A percentile compares a stretch with the other conserved stretches of the same genome.
Evolutionary conservation across 331 rosid species (phyloP).

Genomic region (Quercus lobata): DNA sequence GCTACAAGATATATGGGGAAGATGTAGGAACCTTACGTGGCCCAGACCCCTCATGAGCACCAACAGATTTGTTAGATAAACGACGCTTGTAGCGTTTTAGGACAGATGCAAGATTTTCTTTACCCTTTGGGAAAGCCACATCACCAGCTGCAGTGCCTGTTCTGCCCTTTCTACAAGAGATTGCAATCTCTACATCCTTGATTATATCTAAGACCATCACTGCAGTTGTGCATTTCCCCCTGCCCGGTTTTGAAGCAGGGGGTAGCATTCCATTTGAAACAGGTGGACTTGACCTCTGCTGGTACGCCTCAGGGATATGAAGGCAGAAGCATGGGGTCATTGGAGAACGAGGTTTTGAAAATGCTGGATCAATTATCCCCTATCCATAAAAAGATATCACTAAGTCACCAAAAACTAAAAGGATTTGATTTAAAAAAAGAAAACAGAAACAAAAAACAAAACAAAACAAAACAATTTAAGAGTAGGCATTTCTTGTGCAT

Average conservation of each 20-base stretch:
- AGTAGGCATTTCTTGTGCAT: not conserved
- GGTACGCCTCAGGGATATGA: slow-evolving; percentile 50
- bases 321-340: slow-evolving; percentile 87
- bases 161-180: slow-evolving; percentile 79
- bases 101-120: slow-evolving; percentile 80
- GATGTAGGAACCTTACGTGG: slow-evolving; percentile 47
- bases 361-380: slow-evolving; percentile 80
- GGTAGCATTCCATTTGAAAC: slow-evolving; percentile 75
- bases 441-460: too few species aligned
- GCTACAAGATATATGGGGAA: slow-evolving; percentile 39
- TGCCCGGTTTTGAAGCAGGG: slow-evolving; percentile 70
- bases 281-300: slow-evolving; percentile 63
- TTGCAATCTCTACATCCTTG: slow-evolving; percentile 80
- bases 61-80: slow-evolving; percentile 56
- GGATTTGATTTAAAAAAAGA: not conserved
- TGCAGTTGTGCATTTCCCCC: slow-evolving; percentile 80
- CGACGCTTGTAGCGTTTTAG: slow-evolving; percentile 90
- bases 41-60: slow-evolving; percentile 36
- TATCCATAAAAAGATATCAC: slow-evolving; percentile 10
- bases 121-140: slow-evolving; percentile 89
- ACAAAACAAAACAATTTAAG: not conserved
- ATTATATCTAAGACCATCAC: slow-evolving; percentile 50
- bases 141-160: slow-evolving; percentile 89
- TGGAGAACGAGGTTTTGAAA: slow-evolving; percentile 69
- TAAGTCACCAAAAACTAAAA: not conserved